Evolutionary conservation across 2,329 filamentous ascomycete species (phyloP), one percentile per base, ranked within the genome.

Genomic region (Aspergillus sp.): DNA sequence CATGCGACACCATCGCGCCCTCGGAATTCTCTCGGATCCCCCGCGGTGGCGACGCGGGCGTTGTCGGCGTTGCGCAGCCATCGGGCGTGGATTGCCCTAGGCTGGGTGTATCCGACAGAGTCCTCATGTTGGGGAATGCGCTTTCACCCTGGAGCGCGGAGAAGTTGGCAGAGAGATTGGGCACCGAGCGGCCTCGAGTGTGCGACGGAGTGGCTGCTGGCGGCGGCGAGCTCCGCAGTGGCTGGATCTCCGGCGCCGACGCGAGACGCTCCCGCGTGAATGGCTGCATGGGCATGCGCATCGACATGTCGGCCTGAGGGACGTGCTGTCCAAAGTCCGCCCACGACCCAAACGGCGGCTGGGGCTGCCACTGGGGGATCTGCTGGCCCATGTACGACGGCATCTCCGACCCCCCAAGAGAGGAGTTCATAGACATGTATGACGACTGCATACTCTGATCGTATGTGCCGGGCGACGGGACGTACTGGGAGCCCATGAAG

Each of bases 71-170:
- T 1, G 49, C 50, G 27, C 52, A 57, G 26, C 53, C 48, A n/a
- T 57, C 52, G 2, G 53, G 51, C 2, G 52, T 56, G 8, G 53
- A 50, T 15, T 53, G 40, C 10, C n/a, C n/a, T n/a, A n/a, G n/a
- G n/a, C n/a, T n/a, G n/a, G n/a, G n/a, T n/a, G n/a, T n/a, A n/a
- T n/a, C n/a, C n/a, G n/a, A n/a, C n/a, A n/a, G n/a, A n/a, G n/a
- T n/a, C n/a, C n/a, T n/a, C n/a, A n/a, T n/a, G n/a, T n/a, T n/a
- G n/a, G n/a, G n/a, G n/a, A n/a, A n/a, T n/a, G n/a, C n/a, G n/a
- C n/a, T n/a, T n/a, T n/a, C n/a, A n/a, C n/a, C n/a, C n/a, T n/a
- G n/a, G n/a, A n/a, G n/a, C n/a, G n/a, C n/a, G n/a, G n/a, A n/a
- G n/a, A n/a, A n/a, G n/a, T n/a, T n/a, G n/a, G n/a, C n/a, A n/a